Conservation (phyloP, 2,329 filamentous ascomycete species). For the Diaporthe longicolla region DNA sequence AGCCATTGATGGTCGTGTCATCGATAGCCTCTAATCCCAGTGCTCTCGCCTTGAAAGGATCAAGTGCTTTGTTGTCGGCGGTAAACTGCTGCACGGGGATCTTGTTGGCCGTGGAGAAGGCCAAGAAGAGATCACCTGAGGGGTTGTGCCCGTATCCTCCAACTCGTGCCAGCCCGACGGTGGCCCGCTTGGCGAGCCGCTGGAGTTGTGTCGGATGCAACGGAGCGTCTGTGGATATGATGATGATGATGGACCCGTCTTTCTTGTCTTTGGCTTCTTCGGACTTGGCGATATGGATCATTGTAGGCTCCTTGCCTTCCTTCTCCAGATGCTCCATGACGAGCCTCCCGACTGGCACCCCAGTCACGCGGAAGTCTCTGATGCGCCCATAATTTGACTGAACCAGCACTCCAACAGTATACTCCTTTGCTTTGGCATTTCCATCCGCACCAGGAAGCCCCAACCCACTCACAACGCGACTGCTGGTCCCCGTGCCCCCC, state of each 20-base stretch:
- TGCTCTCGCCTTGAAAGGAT: conserved; percentile 57
- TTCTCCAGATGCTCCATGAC: conserved; percentile 60
- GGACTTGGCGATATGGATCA: conserved; percentile 48
- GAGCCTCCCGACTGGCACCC: conserved; percentile 73
- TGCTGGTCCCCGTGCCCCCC: conserved; percentile 75
- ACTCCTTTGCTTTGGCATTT: conserved; percentile 54
- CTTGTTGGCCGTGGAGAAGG: conserved; percentile 73
- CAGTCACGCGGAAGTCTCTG: conserved; percentile 69
- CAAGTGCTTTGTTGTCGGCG: conserved; percentile 51
- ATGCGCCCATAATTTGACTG: conserved; percentile 76
- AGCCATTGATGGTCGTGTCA: conserved; percentile 71
- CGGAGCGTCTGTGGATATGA: conserved; percentile 65
- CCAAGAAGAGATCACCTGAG: conserved; percentile 77
- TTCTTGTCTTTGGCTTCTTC: conserved; percentile 63
- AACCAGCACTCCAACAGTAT: conserved; percentile 73
- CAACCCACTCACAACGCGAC: conserved; percentile 66
- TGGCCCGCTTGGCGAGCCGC: conserved; percentile 56
- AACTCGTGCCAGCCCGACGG: conserved; percentile 71
- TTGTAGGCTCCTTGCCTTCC: conserved; percentile 43
- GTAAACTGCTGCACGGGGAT: conserved; percentile 60
- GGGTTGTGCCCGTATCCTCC: conserved; percentile 73
- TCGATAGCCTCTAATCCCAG: conserved; percentile 63
- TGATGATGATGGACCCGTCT: conserved; percentile 73
- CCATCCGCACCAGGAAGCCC: conserved; percentile 50
- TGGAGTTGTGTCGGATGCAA: conserved; percentile 55